phyloP scores from a whole-genome alignment of 169 alveolate genomes.

The Eimeria acervulina region DNA sequence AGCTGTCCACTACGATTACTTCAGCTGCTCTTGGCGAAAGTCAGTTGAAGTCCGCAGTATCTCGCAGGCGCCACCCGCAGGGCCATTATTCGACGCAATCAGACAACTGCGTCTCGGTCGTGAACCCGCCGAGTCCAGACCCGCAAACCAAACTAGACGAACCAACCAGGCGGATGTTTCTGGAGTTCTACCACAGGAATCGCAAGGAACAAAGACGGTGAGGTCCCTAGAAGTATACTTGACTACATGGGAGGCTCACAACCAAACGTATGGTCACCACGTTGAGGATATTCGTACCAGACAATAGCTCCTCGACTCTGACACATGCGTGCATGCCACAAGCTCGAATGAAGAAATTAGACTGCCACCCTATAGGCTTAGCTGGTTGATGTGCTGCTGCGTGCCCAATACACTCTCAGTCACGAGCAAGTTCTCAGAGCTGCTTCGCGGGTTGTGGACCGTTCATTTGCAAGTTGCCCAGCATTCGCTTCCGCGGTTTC shows the following conservation, averaged over 20 bases:
- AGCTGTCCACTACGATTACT: neutral
- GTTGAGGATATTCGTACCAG: neutral
- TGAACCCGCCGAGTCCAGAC: neutral
- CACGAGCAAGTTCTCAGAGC: conserved; percentile 9
- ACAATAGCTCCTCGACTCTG: neutral
- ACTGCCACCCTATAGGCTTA: neutral
- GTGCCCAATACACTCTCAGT: conserved; percentile 26
- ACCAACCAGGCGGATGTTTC: conserved; percentile 22
- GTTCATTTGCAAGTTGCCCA: conserved; percentile 23
- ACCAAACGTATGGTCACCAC: neutral
- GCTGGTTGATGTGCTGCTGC: neutral
- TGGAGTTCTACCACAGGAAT: conserved; percentile 19
- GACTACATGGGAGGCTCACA: neutral
- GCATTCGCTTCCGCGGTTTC: neutral
- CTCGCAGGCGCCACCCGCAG: neutral
- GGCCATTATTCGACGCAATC: neutral
- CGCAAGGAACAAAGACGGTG: conserved; percentile 56
- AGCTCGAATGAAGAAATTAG: neutral
- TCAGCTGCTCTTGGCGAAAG: neutral
- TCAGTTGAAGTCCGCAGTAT: neutral
- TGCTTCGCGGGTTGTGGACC: neutral
- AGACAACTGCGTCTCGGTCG: neutral
- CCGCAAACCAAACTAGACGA: conserved; percentile 1
- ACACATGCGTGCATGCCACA: neutral
- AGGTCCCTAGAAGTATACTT: neutral